These are phyloP conservation scores for Plasmodium fragile DNA, from an alignment of 169 alveolate species.

Conservation along the genomic window DNA sequence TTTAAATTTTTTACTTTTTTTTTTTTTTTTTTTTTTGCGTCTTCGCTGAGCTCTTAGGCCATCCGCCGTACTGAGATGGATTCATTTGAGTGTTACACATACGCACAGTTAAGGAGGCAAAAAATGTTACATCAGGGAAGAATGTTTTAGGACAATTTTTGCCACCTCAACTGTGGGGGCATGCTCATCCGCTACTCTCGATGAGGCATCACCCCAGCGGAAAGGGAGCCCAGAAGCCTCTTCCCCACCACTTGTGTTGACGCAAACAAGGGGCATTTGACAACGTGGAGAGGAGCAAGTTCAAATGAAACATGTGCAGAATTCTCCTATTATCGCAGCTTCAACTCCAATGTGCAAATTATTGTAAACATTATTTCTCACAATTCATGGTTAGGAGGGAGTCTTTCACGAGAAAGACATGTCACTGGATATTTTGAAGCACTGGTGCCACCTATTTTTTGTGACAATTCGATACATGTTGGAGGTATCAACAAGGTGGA, in stretches of 20 bases:
- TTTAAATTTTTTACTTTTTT: not conserved
- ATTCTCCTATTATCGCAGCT: not conserved
- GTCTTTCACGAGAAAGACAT: not conserved
- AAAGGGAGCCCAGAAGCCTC: not conserved
- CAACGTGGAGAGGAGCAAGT: not conserved
- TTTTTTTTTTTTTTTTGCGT: not conserved
- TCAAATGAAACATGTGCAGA: not conserved
- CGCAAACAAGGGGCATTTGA: not conserved
- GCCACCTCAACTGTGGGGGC: not conserved
- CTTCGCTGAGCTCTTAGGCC: not conserved
- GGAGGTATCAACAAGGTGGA: not conserved
- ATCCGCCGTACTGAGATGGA: not conserved
- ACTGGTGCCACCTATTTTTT: not conserved
- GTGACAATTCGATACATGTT: not conserved
- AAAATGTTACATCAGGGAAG: not conserved
- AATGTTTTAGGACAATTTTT: not conserved
- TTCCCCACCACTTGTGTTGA: not conserved
- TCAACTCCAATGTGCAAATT: no score
- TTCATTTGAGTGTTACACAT: not conserved
- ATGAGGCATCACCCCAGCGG: not conserved
- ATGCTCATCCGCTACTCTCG: not conserved
- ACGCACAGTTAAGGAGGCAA: not conserved
- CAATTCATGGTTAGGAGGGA: not conserved
- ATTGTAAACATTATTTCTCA: not conserved
- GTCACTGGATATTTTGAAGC: not conserved